phyloP scores from a whole-genome alignment of 306 rosid genomes.

The Prunus mume region DNA sequence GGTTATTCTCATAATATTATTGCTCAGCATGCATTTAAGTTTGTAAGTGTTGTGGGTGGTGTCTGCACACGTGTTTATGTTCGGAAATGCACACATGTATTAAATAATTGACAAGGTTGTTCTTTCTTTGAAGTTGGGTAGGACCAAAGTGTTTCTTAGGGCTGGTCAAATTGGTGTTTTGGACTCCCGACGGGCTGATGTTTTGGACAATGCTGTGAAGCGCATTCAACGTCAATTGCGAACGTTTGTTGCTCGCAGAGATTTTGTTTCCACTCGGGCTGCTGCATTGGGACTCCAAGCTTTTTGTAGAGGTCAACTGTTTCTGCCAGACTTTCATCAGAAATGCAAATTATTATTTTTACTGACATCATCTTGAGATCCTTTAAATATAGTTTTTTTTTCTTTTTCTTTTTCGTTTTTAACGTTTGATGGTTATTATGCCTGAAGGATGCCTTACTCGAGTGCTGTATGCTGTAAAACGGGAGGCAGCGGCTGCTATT shows the following conservation, averaged over 20 bases:
- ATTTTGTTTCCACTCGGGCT: constrained; percentile 51
- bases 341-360: background rate
- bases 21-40: background rate
- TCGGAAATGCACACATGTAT: background rate
- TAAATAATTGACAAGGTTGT: background rate
- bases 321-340: constrained; percentile 1
- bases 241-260: constrained; percentile 65
- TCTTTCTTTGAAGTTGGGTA: constrained; percentile 64
- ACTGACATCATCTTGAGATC: background rate
- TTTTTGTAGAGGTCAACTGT: constrained; percentile 68
- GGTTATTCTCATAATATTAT: background rate
- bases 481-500: constrained; percentile 67
- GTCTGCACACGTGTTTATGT: background rate
- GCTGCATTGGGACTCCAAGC: constrained; percentile 78
- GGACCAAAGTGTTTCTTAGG: constrained; percentile 90
- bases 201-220: constrained; percentile 85
- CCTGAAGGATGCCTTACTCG: constrained; percentile 67
- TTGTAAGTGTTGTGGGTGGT: background rate
- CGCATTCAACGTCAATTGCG: constrained; percentile 61
- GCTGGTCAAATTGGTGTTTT: constrained; percentile 96
- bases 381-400: background rate
- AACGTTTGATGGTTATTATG: constrained; percentile 20
- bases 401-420: background rate
- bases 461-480: constrained; percentile 55
- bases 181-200: constrained; percentile 80